Base-by-base conservation (phyloP, 1,284 basidiomycete genomes). In the Ceratobasidium sp. region DNA sequence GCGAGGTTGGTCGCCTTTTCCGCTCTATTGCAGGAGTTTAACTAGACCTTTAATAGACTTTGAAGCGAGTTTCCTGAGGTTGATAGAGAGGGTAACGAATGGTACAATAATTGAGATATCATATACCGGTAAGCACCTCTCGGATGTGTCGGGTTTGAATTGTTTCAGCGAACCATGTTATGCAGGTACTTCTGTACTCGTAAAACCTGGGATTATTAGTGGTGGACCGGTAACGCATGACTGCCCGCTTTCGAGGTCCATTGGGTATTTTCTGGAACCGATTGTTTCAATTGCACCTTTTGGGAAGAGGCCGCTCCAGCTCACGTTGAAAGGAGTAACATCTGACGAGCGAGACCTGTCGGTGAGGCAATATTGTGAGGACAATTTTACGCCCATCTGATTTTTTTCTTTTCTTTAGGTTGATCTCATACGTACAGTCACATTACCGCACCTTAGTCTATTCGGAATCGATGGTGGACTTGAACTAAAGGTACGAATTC, bases 41-140 rank as follows among this genome's bases (percentile, higher is more conserved):
- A 57, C 44, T 41, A 27, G 16, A 23, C 35, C 27, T n/a, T 41
- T 33, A 2, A 38, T 81, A 94, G 97, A 99, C 83, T 98, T 94
- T 84, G 98, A 99, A 87, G 92, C 98, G 74, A 97, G 94, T 82
- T 89, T 99, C 44, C 84, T 99, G 59, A 88, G 98, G 30, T 86
- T 99, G 16, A 82, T 99, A 35, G 97, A 99, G 84, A 96, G 96
- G 83, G 87, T 95, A 1, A 98, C 97, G 3, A 99, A 99, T 88
- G 98, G 98, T 0, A 96, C 95, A 7, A 87, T 95, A 35, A 95
- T 99, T 79, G 98, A 99, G 84, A 99, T 99, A 77, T 97, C 95
- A 1, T 94, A 97, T 23, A 99, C 98, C 16, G 96, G 95, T 95
- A 79, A 78, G 89, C 30, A 20, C 23, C 82, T 62, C 10, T 50